Evolutionary conservation across 2,329 filamentous ascomycete genomes (phyloP).

Genomic region (Hypoxylon sp.): DNA sequence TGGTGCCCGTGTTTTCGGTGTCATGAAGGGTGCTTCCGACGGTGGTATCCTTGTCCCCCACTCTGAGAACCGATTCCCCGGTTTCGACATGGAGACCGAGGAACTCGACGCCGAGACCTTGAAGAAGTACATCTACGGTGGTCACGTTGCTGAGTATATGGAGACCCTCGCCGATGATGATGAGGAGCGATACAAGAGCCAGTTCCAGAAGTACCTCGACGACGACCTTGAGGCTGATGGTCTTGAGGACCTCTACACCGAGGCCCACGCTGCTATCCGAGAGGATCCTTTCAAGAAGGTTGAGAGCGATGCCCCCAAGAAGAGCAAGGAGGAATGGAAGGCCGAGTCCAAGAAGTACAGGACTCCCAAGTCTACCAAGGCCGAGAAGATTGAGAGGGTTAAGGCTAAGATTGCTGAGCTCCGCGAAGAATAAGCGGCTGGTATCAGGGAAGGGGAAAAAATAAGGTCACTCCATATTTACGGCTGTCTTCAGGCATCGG

Average conservation of each 20-base stretch:
- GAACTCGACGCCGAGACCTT: constrained; percentile 97
- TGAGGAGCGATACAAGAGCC: constrained; percentile 98
- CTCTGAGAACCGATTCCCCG: constrained; percentile 99
- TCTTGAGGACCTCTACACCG: constrained; percentile 95
- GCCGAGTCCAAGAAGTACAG: constrained; percentile 93
- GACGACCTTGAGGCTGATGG: constrained; percentile 96
- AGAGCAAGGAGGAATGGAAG: constrained; percentile 98
- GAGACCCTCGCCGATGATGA: constrained; percentile 99
- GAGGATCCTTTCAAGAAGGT: constrained; percentile 98
- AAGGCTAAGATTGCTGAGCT: constrained; percentile 93
- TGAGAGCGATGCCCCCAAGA: constrained; percentile 82
- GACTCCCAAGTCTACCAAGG: constrained; percentile 82
- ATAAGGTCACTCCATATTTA: constrained; percentile 47
- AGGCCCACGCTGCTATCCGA: constrained; percentile 96
- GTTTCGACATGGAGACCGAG: constrained; percentile 96
- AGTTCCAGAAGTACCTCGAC: constrained; percentile 98
- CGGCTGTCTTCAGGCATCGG: constrained; percentile 54
- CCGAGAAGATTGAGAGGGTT: constrained; percentile 85
- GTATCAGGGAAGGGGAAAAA: constrained; percentile 46
- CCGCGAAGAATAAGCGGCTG: constrained; percentile 64
- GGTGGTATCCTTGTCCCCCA: constrained; percentile 97
- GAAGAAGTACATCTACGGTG: constrained; percentile 99
- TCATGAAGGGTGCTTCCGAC: constrained; percentile 99
- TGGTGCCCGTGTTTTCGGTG: constrained; percentile 98
- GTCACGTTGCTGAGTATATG: constrained; percentile 99